A percentile compares a stretch with the other conserved stretches of the same genome.
Evolutionary conservation across 73 alveolate genomes (phyloP).

Genomic region (Blepharisma stoltei): DNA sequence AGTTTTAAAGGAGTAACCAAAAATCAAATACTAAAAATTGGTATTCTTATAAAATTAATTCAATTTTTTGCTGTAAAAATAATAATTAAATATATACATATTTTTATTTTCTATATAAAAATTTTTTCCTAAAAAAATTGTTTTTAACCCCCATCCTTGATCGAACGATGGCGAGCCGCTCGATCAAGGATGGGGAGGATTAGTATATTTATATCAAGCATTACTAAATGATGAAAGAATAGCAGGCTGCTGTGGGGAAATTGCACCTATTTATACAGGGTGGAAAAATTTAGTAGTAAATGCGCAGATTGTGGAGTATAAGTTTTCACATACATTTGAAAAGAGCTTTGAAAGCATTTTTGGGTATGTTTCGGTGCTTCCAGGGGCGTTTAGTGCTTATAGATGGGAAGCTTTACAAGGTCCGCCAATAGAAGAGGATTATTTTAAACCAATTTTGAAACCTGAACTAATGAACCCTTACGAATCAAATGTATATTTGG

Average conservation of each 20-base stretch:
- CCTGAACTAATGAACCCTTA: slow-evolving; percentile 5
- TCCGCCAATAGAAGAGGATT: slow-evolving; percentile 7
- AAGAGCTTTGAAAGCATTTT: slow-evolving; percentile 25
- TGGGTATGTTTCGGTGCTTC: slow-evolving; percentile 38
- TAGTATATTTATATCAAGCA: background rate
- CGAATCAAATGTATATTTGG: slow-evolving; percentile 29
- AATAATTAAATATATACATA: no score
- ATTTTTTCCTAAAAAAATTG: no score
- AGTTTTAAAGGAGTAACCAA: no score
- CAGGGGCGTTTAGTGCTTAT: slow-evolving; percentile 47
- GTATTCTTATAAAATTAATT: no score
- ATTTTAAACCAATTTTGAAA: background rate
- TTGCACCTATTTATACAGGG: slow-evolving; percentile 16
- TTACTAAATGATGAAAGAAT: background rate
- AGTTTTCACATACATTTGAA: slow-evolving; percentile 27
- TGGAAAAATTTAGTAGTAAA: background rate
- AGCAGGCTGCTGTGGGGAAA: slow-evolving; percentile 31
- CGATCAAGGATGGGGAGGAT: no score
- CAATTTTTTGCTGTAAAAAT: no score
- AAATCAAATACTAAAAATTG: no score
- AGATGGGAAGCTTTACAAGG: slow-evolving; percentile 41
- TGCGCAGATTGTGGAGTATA: slow-evolving; percentile 29
- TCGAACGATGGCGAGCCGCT: no score
- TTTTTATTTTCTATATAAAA: no score
- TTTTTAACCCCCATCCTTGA: no score